A percentile compares a stretch with the other conserved stretches of the same genome.
Conservation (phyloP, 2,329 filamentous ascomycete species). For the Dactylella cylindrospora region DNA sequence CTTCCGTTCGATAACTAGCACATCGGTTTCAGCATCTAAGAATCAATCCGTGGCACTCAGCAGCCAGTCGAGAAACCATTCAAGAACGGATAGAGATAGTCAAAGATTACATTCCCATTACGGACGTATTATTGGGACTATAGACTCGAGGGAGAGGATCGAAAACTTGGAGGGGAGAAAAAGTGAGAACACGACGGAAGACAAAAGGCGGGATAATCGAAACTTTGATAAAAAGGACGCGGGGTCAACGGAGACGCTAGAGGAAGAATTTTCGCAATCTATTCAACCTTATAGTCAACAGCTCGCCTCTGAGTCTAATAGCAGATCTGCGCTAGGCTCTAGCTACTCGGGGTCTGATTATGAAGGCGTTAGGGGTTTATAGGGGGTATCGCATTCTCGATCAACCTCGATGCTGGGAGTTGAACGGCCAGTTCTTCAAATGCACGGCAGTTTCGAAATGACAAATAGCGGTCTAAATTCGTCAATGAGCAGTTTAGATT, state of each 20-base stretch:
- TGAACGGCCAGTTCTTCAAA: background rate
- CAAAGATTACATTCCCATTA: conserved; percentile 18
- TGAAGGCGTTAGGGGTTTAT: too few species aligned
- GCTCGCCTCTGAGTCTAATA: conserved; percentile 17
- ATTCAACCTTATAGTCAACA: conserved; percentile 19
- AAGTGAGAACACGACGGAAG: background rate
- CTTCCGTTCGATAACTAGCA: conserved; percentile 21
- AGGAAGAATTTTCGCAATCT: conserved; percentile 9
- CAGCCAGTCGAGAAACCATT: conserved; percentile 18
- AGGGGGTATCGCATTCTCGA: conserved; percentile 2
- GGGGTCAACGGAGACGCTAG: background rate
- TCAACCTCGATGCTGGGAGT: conserved; percentile 5
- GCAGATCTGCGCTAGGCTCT: background rate
- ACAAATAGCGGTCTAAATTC: conserved; percentile 20
- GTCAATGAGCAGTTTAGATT: conserved; percentile 21
- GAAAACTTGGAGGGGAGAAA: background rate
- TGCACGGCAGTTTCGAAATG: conserved; percentile 14
- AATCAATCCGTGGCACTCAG: conserved; percentile 20
- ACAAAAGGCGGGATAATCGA: background rate
- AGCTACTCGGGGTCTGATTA: too few species aligned
- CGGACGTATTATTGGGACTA: conserved; percentile 6
- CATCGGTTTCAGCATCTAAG: conserved; percentile 22
- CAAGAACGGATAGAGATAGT: conserved; percentile 12
- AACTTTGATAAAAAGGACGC: background rate
- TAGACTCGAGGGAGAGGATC: conserved; percentile 8